Conservation (phyloP, 139 green algal species). For the Chlamydomonas incerta region DNA sequence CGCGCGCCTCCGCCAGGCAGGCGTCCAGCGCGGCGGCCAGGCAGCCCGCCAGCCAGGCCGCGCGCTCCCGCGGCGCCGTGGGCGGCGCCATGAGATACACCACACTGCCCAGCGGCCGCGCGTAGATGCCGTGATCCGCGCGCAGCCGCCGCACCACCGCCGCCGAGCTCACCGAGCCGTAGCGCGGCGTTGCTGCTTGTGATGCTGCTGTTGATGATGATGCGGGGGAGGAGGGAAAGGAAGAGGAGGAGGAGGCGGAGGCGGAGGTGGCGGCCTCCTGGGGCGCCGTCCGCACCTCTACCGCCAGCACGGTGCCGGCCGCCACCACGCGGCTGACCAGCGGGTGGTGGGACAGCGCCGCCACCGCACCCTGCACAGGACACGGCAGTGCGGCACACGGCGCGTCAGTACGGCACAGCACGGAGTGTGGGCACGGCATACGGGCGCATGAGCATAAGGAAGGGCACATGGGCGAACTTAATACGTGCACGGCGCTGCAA, state of each 20-base stretch:
- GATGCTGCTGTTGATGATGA: neutral
- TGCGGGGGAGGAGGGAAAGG: neutral
- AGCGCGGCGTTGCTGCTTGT: slow-evolving; percentile 25
- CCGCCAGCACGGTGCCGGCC: slow-evolving; percentile 89
- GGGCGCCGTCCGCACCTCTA: slow-evolving; percentile 87
- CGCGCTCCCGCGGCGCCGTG: slow-evolving; percentile 65
- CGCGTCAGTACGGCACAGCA: no score
- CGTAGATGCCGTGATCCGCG: slow-evolving; percentile 72
- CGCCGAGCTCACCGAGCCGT: slow-evolving; percentile 61
- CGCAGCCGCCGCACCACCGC: slow-evolving; percentile 63
- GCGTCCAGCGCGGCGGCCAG: slow-evolving; percentile 54
- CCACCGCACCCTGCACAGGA: slow-evolving; percentile 42
- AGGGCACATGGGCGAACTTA: no score
- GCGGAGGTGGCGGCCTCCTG: neutral
- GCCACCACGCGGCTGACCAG: slow-evolving; percentile 69
- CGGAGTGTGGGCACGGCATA: no score
- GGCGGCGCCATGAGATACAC: slow-evolving; percentile 94
- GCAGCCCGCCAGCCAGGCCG: slow-evolving; percentile 61
- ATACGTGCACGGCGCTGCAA: no score
- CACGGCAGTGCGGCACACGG: no score
- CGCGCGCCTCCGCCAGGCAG: neutral
- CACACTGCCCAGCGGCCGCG: slow-evolving; percentile 89
- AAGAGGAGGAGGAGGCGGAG: no score
- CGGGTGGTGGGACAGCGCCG: slow-evolving; percentile 70
- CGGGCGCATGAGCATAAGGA: no score